Conservation (phyloP, 495 filamentous ascomycete species). For the Tuber borchii region DNA sequence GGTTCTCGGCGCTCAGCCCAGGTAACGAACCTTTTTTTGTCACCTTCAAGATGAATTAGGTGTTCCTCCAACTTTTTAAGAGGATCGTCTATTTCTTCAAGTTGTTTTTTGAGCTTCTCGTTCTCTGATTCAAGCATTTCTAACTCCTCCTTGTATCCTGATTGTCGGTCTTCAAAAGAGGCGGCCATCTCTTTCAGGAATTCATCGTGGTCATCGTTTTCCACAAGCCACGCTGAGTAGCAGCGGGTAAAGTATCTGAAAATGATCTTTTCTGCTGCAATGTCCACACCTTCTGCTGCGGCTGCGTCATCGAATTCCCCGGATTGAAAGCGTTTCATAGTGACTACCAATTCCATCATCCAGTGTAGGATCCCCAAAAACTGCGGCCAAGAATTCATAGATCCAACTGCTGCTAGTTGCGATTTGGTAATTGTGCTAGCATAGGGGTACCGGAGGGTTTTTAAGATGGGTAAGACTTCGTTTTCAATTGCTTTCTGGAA, state of each 20-base stretch:
- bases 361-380: conserved; percentile 93
- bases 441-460: conserved; percentile 89
- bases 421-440: conserved; percentile 90
- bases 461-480: conserved; percentile 83
- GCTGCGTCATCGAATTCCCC: conserved; percentile 85
- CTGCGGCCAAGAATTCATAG: conserved; percentile 80
- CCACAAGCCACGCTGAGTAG: conserved; percentile 87
- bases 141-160: conserved; percentile 72
- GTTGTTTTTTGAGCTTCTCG: conserved; percentile 66
- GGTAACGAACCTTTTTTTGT: conserved; percentile 83
- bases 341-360: conserved; percentile 89
- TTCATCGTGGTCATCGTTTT: conserved; percentile 77
- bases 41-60: conserved; percentile 80
- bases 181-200: conserved; percentile 78
- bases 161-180: conserved; percentile 77
- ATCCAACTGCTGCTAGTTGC: conserved; percentile 86
- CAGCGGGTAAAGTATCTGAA: conserved; percentile 82
- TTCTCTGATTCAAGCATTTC: conserved; percentile 78
- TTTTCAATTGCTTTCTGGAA: conserved; percentile 74
- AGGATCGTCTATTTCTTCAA: conserved; percentile 77
- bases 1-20: conserved; percentile 85
- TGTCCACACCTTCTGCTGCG: conserved; percentile 63
- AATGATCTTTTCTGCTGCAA: conserved; percentile 80
- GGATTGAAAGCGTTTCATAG: conserved; percentile 69
- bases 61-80: conserved; percentile 73